phyloP scores from a whole-genome alignment of 2,329 filamentous ascomycete species.

The Botrytis cinerea region DNA sequence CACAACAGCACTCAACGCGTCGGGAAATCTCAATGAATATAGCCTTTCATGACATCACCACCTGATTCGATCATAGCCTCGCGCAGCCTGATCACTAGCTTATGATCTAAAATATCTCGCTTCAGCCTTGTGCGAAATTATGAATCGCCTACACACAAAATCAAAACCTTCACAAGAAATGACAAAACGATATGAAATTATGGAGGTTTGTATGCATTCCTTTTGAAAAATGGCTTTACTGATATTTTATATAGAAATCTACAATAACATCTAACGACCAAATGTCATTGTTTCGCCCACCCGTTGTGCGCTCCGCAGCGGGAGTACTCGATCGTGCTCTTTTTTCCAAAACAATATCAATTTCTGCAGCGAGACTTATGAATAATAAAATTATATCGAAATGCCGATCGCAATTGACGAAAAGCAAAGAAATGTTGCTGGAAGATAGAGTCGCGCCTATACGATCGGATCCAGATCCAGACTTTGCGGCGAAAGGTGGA shows the following conservation, averaged over 20 bases:
- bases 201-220: constrained; percentile 32
- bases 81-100: constrained; percentile 19
- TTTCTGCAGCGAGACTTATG: constrained; percentile 76
- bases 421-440: constrained; percentile 65
- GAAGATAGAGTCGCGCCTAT: constrained; percentile 66
- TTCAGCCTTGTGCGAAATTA: constrained; percentile 23
- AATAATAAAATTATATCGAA: constrained; percentile 74
- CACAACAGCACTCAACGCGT: not conserved
- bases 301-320: constrained; percentile 67
- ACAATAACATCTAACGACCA: constrained; percentile 38
- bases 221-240: not conserved
- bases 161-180: constrained; percentile 10
- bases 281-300: constrained; percentile 71
- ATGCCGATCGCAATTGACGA: constrained; percentile 66
- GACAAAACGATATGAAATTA: constrained; percentile 33
- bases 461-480: constrained; percentile 59
- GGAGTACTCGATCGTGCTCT: constrained; percentile 79
- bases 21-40: constrained; percentile 2
- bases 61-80: not conserved
- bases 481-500: constrained; percentile 54
- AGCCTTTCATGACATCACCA: constrained; percentile 29
- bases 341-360: constrained; percentile 74
- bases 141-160: constrained; percentile 16
- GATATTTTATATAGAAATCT: constrained; percentile 29
- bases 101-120: not conserved